phyloP scores from a whole-genome alignment of 371 early-diverging fungal genomes.

The Mucor mucedo region DNA sequence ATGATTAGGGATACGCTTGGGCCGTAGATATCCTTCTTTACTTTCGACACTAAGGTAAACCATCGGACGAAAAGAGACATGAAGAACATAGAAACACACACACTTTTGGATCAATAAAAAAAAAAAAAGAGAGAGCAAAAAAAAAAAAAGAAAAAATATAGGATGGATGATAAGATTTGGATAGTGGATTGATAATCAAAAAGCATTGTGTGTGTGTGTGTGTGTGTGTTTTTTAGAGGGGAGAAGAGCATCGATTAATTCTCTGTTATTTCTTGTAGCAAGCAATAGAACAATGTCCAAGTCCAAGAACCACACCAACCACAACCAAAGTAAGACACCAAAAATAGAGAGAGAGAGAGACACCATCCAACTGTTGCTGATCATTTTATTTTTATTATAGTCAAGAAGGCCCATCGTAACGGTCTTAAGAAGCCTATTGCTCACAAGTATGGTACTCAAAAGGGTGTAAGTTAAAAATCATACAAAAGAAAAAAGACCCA shows the following conservation, averaged over 20 bases:
- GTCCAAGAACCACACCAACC: conserved; percentile 99
- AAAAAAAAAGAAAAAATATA: background rate
- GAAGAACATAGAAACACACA: background rate
- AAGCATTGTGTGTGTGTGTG: background rate
- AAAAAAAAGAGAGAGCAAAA: background rate
- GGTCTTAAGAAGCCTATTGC: conserved; percentile 95
- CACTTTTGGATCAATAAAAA: background rate
- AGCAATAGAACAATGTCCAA: conserved; percentile 75
- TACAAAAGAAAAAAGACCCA: background rate
- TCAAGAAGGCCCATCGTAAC: conserved; percentile 98
- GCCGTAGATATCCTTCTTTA: conserved; percentile 14
- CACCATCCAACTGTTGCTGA: too few relatives aligned
- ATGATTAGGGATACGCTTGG: too few relatives aligned
- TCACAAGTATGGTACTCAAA: conserved; percentile 87
- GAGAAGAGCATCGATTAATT: background rate
- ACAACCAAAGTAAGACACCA: conserved; percentile 88
- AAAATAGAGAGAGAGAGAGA: background rate
- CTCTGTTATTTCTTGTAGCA: background rate
- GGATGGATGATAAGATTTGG: conserved; percentile 4
- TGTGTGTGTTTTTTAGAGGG: background rate
- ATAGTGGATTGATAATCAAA: background rate
- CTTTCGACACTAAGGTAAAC: conserved; percentile 29
- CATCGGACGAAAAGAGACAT: background rate
- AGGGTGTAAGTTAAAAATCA: conserved; percentile 76
- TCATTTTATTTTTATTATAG: conserved; percentile 33